Evolutionary conservation across 179 eudicot species (phyloP).

Genomic region (Beta lomatogona): DNA sequence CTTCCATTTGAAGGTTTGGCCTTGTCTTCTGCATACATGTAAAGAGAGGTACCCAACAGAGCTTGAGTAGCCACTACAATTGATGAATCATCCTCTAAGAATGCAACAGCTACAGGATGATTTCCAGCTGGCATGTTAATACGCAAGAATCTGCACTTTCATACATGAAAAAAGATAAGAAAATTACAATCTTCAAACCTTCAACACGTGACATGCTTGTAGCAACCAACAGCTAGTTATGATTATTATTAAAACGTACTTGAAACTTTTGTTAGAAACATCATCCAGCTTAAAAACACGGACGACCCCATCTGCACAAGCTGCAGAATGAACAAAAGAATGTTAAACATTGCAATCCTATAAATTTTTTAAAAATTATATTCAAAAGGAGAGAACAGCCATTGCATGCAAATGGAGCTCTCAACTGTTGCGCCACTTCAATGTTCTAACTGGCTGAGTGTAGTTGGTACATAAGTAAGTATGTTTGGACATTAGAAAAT

Average conservation of each 20-base stretch:
- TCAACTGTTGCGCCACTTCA: background rate
- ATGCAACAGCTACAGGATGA: conserved; percentile 74
- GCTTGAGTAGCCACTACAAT: conserved; percentile 79
- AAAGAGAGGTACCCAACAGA: conserved; percentile 75
- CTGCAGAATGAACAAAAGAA: conserved; percentile 43
- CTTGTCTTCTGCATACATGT: conserved; percentile 87
- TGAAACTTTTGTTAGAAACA: conserved; percentile 87
- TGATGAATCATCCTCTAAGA: conserved; percentile 85
- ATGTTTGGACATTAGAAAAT: too few relatives aligned
- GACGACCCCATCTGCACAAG: conserved; percentile 94
- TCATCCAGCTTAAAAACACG: conserved; percentile 95
- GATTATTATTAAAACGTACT: conserved; percentile 47
- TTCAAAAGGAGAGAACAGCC: background rate
- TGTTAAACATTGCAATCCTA: background rate
- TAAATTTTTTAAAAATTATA: background rate
- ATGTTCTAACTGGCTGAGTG: background rate
- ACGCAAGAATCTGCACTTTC: conserved; percentile 66
- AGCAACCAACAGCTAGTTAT: background rate
- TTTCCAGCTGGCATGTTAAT: conserved; percentile 91
- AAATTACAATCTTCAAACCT: background rate
- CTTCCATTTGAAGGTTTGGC: conserved; percentile 54
- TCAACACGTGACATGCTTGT: conserved; percentile 4
- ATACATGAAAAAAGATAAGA: background rate
- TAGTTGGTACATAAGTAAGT: too few relatives aligned
- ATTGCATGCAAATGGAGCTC: background rate